Percentiles rank a stretch among this genome's conserved stretches.
Conservation (phyloP, 805 yeast genomes). For the Wilhelminamyces savonicus region DNA sequence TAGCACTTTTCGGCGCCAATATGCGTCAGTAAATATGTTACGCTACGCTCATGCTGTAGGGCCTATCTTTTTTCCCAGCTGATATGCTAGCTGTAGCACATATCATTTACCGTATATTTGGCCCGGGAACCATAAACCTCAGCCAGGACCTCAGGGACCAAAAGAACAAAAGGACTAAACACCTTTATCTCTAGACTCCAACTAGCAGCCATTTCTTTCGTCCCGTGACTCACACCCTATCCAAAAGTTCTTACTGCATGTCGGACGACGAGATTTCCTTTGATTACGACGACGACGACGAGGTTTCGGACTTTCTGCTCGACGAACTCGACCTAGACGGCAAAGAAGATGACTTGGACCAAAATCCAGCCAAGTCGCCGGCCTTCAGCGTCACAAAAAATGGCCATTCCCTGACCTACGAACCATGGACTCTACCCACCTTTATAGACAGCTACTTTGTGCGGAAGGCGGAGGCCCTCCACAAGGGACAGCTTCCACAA, state of each 20-base stretch:
- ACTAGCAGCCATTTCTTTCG: background rate
- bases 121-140: background rate
- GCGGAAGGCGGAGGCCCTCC: slow-evolving; percentile 14
- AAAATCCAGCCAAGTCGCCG: no score
- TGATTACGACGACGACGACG: slow-evolving; percentile 16
- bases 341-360: slow-evolving; percentile 1
- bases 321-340: slow-evolving; percentile 7
- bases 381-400: slow-evolving; percentile 1
- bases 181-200: background rate
- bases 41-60: no score
- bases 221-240: background rate
- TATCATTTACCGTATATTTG: no score
- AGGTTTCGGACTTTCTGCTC: slow-evolving; percentile 8
- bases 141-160: background rate
- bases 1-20: no score
- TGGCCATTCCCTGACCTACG: slow-evolving; percentile 7
- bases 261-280: slow-evolving; percentile 9
- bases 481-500: slow-evolving; percentile 17
- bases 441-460: slow-evolving; percentile 19
- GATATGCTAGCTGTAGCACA: no score
- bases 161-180: background rate
- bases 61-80: no score
- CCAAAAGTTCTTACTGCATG: no score
- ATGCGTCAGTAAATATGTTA: no score
- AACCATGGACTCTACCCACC: slow-evolving; percentile 20